Evolutionary conservation across 192 early-diverging fungal genomes (phyloP), one percentile per base, ranked within the genome.

Genomic region (Umbelopsis sp.): DNA sequence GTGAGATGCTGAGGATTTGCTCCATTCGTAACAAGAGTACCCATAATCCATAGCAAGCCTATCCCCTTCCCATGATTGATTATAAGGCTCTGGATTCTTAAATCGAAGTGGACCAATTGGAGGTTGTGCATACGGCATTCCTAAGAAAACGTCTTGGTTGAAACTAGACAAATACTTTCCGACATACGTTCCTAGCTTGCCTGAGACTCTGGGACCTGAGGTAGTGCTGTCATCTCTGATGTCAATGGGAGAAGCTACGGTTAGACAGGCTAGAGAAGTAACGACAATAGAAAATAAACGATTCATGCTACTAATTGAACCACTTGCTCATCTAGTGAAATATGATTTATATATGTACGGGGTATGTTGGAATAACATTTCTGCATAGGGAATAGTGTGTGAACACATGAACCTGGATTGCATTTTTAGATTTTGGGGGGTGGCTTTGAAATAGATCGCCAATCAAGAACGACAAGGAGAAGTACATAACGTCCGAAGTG

Each of bases 41-140:
- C 54, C 26, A 49, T 76, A 70, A 14, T 71, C 62, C 29, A n/a
- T 32, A 20, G 56, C 56, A 29, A 26, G 26, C 20, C 56, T 31
- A 32, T 62, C 56, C 4, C 56, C 56, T 29, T 20, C 26, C 56
- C 56, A 62, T 20, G 56, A 20, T 20, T 29, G 17, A 34, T 62
- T 62, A 3, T 29, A 8, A 12, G 56, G 29, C 26, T 34, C 3
- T 0, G 86, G 83, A 4, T 79, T 74, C 9, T 71, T 71, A 22
- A 84, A 87, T 1, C 86, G 81, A 1, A 81, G 70, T 3, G 72
- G 45, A 0, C 69, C 76, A 0, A 80, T 49, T 8, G 86, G 86
- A 2, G 86, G 59, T 22, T 77, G 47, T 7, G 83, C 86, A 50
- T 87, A 87, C 2, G 84, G 85, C 36, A 87, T 87, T 3, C 85